Percentiles rank a stretch among this genome's conserved stretches.
Evolutionary conservation across 148 eudicot genomes (phyloP).

Genomic region (Camellia sinensis): DNA sequence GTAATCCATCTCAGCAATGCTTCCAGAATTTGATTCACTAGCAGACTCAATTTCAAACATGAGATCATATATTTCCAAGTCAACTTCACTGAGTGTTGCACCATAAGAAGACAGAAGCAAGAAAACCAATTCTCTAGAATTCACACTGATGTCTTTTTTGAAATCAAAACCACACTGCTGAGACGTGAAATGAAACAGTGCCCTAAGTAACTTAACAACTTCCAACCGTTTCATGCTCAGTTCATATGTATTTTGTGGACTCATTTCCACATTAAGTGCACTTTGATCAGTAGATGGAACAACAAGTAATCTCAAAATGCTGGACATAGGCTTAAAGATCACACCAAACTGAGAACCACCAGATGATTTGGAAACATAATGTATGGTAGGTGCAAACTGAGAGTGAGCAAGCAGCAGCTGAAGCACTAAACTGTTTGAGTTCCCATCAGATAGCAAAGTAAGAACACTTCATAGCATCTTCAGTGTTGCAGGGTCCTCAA

Average conservation of each 20-base stretch:
- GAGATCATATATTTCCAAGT: conserved; percentile 69
- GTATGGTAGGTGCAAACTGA: conserved; percentile 57
- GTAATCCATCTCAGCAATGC: conserved; percentile 68
- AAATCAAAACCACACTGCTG: conserved; percentile 37
- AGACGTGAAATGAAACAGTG: conserved; percentile 43
- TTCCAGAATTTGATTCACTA: conserved; percentile 29
- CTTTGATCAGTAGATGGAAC: conserved; percentile 22
- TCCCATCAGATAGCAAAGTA: conserved; percentile 44
- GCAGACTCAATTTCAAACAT: conserved; percentile 56
- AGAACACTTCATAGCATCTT: conserved; percentile 53
- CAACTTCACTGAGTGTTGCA: conserved; percentile 75
- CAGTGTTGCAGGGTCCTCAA: conserved; percentile 65
- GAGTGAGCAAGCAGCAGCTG: conserved; percentile 86
- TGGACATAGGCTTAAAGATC: conserved; percentile 67
- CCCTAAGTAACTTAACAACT: conserved; percentile 70
- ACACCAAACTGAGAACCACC: conserved; percentile 49
- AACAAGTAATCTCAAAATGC: conserved; percentile 57
- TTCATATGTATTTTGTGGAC: conserved; percentile 24
- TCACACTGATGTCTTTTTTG: conserved; percentile 52
- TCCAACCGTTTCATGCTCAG: conserved; percentile 46
- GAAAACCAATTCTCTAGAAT: conserved; percentile 54
- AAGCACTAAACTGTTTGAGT: conserved; percentile 46
- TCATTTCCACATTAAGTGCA: conserved; percentile 15
- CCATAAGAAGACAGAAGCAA: conserved; percentile 80
- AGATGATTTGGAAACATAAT: conserved; percentile 28